Percentiles rank a stretch among this genome's conserved stretches.
phyloP scores from a whole-genome alignment of 108 stramenopile genomes.

The Cafeteria roenbergensis region DNA sequence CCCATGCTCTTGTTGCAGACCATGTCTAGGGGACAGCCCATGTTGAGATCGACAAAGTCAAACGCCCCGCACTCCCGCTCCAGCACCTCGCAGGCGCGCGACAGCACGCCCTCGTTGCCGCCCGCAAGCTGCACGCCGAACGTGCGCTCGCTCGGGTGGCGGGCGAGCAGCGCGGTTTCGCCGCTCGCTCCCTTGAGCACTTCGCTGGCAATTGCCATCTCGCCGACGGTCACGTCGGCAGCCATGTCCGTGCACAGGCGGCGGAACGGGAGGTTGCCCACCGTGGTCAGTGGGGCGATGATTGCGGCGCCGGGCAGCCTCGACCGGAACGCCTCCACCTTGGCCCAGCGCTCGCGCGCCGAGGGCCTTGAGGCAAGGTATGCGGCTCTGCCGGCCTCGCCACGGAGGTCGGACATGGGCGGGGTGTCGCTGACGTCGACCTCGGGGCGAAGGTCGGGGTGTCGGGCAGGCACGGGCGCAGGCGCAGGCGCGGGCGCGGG shows the following conservation, averaged over 20 bases:
- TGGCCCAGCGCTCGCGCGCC: too few species aligned
- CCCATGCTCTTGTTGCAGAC: conserved; percentile 83
- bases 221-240: conserved; percentile 96
- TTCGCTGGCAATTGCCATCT: conserved; percentile 79
- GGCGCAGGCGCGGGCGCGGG: too few species aligned
- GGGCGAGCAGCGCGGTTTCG: conserved; percentile 83
- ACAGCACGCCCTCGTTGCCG: conserved; percentile 69
- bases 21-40: conserved; percentile 92
- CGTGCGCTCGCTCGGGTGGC: conserved; percentile 75
- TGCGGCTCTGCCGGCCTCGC: too few species aligned
- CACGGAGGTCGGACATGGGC: too few species aligned
- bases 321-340: too few species aligned
- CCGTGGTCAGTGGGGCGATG: conserved; percentile 95
- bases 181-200: conserved; percentile 65
- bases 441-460: too few species aligned
- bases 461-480: too few species aligned
- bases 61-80: conserved; percentile 42
- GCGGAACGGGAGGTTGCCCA: conserved; percentile 93
- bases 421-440: too few species aligned
- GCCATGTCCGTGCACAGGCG: conserved; percentile 78
- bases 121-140: conserved; percentile 93
- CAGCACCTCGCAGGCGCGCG: conserved; percentile 53
- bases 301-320: too few species aligned
- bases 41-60: conserved; percentile 94
- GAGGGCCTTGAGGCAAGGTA: too few species aligned